Conservation (phyloP, 1,139 yeast genomes). For the Saccharomyces hybrid region DNA sequence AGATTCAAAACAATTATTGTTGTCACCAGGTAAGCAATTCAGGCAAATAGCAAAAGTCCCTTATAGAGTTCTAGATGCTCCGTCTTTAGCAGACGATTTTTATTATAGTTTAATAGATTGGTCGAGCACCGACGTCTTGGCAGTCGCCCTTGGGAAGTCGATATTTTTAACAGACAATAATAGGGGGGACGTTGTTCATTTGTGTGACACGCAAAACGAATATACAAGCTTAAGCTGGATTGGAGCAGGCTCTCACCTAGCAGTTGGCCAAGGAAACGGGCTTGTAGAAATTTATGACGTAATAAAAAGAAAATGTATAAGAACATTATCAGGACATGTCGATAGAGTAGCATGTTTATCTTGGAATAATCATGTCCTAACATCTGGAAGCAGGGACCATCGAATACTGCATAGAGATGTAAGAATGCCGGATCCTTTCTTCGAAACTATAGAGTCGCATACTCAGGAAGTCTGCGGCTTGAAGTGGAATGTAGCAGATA, state of each 20-base stretch:
- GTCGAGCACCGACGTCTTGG: constrained; percentile 85
- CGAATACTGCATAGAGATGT: constrained; percentile 86
- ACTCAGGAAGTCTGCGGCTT: constrained; percentile 95
- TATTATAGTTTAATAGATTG: constrained; percentile 88
- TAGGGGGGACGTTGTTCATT: constrained; percentile 72
- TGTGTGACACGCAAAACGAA: constrained; percentile 42
- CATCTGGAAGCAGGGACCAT: constrained; percentile 84
- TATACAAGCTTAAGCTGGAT: constrained; percentile 82
- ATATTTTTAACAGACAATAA: constrained; percentile 90
- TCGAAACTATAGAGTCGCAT: constrained; percentile 65
- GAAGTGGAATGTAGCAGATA: constrained; percentile 86
- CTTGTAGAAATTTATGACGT: constrained; percentile 95
- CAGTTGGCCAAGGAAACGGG: constrained; percentile 84
- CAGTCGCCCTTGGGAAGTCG: constrained; percentile 82
- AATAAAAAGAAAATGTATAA: constrained; percentile 67
- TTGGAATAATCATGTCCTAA: constrained; percentile 86
- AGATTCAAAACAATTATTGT: constrained; percentile 69
- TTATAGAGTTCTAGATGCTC: constrained; percentile 90
- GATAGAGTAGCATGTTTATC: constrained; percentile 80
- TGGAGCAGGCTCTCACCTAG: constrained; percentile 86
- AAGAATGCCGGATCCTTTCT: constrained; percentile 74
- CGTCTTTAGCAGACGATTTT: constrained; percentile 89
- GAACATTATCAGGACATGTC: constrained; percentile 89
- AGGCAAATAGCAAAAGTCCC: constrained; percentile 81
- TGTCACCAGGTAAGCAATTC: constrained; percentile 76